Evolutionary conservation across 2,329 filamentous ascomycete species (phyloP).

Genomic region (Teratosphaeria zuluensis): DNA sequence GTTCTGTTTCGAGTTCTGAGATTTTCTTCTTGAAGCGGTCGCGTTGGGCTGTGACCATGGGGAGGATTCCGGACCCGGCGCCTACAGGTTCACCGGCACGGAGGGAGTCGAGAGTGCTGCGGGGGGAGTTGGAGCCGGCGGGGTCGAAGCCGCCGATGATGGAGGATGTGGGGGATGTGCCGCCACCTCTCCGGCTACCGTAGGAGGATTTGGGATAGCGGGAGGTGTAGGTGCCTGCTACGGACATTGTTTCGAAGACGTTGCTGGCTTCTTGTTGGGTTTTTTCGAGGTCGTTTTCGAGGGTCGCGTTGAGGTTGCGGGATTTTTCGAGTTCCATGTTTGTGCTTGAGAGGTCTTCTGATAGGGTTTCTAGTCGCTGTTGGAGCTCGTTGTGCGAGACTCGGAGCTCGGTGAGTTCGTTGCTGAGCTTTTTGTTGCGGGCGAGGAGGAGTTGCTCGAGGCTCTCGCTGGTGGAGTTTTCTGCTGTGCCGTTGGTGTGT

Average conservation of each 20-base stretch:
- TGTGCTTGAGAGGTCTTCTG: constrained; percentile 72
- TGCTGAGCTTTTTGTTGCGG: constrained; percentile 91
- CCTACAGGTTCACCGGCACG: constrained; percentile 54
- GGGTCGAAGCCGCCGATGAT: constrained; percentile 97
- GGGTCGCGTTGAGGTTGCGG: constrained; percentile 72
- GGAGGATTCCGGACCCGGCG: constrained; percentile 78
- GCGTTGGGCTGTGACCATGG: constrained; percentile 96
- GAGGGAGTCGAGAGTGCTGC: constrained; percentile 45
- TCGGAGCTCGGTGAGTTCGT: constrained; percentile 83
- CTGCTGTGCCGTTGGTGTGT: constrained; percentile 43
- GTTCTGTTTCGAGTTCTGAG: constrained; percentile 75
- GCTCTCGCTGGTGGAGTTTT: constrained; percentile 57
- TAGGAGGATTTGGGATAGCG: constrained; percentile 60
- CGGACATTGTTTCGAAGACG: constrained; percentile 79
- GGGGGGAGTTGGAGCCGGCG: constrained; percentile 36
- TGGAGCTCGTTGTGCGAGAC: constrained; percentile 93
- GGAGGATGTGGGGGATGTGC: constrained; percentile 85
- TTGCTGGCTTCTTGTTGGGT: constrained; percentile 80
- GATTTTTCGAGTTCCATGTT: constrained; percentile 81
- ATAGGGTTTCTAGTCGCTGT: constrained; percentile 64
- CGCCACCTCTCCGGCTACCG: constrained; percentile 48
- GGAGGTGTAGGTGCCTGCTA: constrained; percentile 82
- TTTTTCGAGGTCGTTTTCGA: constrained; percentile 84
- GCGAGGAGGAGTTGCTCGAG: constrained; percentile 84
- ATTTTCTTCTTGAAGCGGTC: constrained; percentile 98